Conservation (phyloP, 2,329 filamentous ascomycete species). For the Juglanconis sp. region DNA sequence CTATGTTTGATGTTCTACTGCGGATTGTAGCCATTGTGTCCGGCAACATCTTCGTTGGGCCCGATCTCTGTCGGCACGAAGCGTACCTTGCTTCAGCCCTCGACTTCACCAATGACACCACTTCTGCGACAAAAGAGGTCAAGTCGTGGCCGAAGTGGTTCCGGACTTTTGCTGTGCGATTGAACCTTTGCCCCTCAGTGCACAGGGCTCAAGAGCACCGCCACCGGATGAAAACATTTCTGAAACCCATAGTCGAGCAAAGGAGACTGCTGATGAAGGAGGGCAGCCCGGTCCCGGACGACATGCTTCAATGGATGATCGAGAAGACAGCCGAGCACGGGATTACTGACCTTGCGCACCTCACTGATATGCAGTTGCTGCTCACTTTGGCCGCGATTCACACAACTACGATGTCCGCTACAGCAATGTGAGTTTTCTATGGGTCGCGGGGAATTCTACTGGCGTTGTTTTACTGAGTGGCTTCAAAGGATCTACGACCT, state of each 20-base stretch:
- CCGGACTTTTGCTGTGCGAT: background rate
- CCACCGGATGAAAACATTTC: slow-evolving; percentile 8
- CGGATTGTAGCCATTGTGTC: slow-evolving; percentile 38
- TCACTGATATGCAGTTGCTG: slow-evolving; percentile 36
- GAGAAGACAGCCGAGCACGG: slow-evolving; percentile 12
- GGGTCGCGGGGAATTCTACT: too few species aligned
- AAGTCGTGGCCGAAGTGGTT: slow-evolving; percentile 18
- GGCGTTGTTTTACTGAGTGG: background rate
- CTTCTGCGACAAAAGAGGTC: slow-evolving; percentile 24
- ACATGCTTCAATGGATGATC: slow-evolving; percentile 40
- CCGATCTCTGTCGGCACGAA: slow-evolving; percentile 37
- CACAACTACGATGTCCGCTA: slow-evolving; percentile 39
- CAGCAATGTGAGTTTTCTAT: slow-evolving; percentile 32
- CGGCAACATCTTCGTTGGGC: slow-evolving; percentile 40
- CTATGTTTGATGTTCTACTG: slow-evolving; percentile 32
- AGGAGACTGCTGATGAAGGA: slow-evolving; percentile 11
- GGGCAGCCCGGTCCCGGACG: slow-evolving; percentile 29
- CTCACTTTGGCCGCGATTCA: slow-evolving; percentile 44
- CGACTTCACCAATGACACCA: slow-evolving; percentile 34
- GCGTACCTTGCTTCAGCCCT: slow-evolving; percentile 37
- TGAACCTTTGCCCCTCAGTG: slow-evolving; percentile 4
- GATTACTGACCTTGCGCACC: slow-evolving; percentile 24
- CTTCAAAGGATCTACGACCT: slow-evolving; percentile 41
- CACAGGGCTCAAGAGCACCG: slow-evolving; percentile 5
- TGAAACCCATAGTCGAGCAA: slow-evolving; percentile 21